phyloP scores from a whole-genome alignment of 768 basidiomycete genomes.

The Peribolospora baueri region DNA sequence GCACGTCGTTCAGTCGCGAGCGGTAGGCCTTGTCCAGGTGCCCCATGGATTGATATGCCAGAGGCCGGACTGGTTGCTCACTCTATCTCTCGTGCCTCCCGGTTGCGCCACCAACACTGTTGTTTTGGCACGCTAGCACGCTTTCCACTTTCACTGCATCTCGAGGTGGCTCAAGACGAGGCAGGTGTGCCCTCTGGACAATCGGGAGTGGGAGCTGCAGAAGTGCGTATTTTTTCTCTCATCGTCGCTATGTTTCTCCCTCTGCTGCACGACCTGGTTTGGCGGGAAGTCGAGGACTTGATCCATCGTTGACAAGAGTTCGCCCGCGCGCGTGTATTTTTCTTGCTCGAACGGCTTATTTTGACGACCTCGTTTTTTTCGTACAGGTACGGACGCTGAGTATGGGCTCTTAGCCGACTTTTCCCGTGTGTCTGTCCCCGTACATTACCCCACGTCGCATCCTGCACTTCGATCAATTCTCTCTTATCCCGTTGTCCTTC shows the following conservation, averaged over 20 bases:
- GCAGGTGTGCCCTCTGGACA: slow-evolving; percentile 82
- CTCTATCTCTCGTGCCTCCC: not conserved
- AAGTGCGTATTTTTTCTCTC: slow-evolving; percentile 34
- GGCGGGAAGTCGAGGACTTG: too few species aligned
- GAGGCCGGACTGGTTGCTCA: not conserved
- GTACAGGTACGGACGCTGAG: too few species aligned
- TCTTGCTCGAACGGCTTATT: too few species aligned
- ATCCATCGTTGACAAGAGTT: too few species aligned
- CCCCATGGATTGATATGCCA: not conserved
- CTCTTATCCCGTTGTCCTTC: too few species aligned
- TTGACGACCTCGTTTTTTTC: too few species aligned
- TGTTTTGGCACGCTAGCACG: slow-evolving; percentile 35
- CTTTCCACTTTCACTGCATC: slow-evolving; percentile 99
- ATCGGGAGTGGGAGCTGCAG: slow-evolving; percentile 90
- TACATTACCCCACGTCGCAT: too few species aligned
- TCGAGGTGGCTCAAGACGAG: slow-evolving; percentile 96
- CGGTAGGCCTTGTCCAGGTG: not conserved
- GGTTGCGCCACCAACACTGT: not conserved
- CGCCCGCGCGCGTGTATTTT: too few species aligned
- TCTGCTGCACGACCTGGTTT: too few species aligned
- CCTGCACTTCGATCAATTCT: too few species aligned
- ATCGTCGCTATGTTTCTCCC: not conserved
- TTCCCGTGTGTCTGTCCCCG: too few species aligned
- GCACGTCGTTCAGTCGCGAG: not conserved
- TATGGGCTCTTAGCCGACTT: too few species aligned